phyloP scores from a whole-genome alignment of 2,329 filamentous ascomycete species.

The Venturia effusa region DNA sequence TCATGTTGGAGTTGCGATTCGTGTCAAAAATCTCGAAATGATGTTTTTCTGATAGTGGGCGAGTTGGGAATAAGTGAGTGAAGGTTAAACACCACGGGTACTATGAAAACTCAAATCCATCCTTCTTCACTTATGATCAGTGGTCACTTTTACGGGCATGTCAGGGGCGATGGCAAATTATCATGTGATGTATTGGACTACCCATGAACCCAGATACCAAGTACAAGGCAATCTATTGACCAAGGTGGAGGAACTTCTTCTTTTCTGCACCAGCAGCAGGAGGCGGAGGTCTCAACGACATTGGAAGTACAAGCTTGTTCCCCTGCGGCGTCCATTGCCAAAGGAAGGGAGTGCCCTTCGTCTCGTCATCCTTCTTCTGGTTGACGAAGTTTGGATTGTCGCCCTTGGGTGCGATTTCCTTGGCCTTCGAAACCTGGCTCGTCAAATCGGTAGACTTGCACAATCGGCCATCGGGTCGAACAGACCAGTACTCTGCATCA shows the following conservation, averaged over 20 bases:
- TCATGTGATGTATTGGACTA: too few species aligned
- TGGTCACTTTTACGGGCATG: too few species aligned
- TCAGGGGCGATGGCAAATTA: too few species aligned
- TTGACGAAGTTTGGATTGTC: conserved; percentile 7
- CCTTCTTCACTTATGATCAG: too few species aligned
- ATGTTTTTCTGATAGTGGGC: too few species aligned
- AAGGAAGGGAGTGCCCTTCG: not conserved
- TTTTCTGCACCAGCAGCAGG: not conserved
- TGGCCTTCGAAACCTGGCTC: not conserved
- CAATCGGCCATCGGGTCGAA: conserved; percentile 4
- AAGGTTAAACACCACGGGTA: too few species aligned
- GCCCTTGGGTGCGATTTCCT: not conserved
- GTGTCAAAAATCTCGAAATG: too few species aligned
- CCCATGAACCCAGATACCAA: too few species aligned
- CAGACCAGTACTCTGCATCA: conserved; percentile 7
- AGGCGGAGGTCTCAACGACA: not conserved
- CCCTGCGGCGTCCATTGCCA: not conserved
- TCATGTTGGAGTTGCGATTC: too few species aligned
- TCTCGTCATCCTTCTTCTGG: not conserved
- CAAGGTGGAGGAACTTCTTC: not conserved
- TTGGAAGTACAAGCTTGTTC: not conserved
- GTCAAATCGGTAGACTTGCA: not conserved
- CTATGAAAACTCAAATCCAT: too few species aligned
- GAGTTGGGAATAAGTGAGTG: too few species aligned
- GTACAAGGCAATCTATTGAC: not conserved